Evolutionary conservation across 2,329 filamentous ascomycete genomes (phyloP).

Genomic region (Aspergillus sp.): DNA sequence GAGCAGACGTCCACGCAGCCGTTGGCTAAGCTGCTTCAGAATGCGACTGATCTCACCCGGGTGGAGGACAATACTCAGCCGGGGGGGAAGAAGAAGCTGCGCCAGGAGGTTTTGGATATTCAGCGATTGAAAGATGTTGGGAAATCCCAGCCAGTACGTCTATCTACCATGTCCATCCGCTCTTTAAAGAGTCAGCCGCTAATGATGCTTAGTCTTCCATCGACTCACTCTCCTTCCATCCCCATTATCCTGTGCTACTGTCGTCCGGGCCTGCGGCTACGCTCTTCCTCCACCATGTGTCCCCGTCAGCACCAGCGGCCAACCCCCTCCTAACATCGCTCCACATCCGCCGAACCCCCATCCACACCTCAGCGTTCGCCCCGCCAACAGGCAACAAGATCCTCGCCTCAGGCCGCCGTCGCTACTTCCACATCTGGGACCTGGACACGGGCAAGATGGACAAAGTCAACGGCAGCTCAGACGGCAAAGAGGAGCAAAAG

Average conservation of each 20-base stretch:
- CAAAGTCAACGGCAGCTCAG: slow-evolving; percentile 69
- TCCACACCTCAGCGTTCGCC: slow-evolving; percentile 75
- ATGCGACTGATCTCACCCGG: slow-evolving; percentile 58
- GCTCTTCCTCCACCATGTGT: slow-evolving; percentile 81
- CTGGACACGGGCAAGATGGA: slow-evolving; percentile 71
- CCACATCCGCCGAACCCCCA: slow-evolving; percentile 73
- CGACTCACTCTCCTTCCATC: slow-evolving; percentile 81
- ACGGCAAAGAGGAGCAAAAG: slow-evolving; percentile 65
- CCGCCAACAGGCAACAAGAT: slow-evolving; percentile 65
- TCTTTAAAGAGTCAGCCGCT: neutral
- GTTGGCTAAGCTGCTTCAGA: slow-evolving; percentile 69
- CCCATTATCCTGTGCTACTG: slow-evolving; percentile 75
- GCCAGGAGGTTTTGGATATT: slow-evolving; percentile 83
- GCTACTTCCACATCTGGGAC: slow-evolving; percentile 94
- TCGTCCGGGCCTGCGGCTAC: slow-evolving; percentile 81
- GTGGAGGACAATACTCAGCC: slow-evolving; percentile 39
- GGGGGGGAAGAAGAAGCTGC: slow-evolving; percentile 60
- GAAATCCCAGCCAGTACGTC: slow-evolving; percentile 58
- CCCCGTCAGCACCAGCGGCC: slow-evolving; percentile 64
- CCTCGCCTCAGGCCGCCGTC: slow-evolving; percentile 77
- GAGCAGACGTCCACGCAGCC: slow-evolving; percentile 62
- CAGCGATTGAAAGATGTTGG: slow-evolving; percentile 81
- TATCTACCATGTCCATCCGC: neutral
- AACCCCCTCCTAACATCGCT: slow-evolving; percentile 88
- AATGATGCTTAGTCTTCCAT: slow-evolving; percentile 52